Conservation (phyloP, 2,329 filamentous ascomycete species). For the Mollisiaceae sp. region DNA sequence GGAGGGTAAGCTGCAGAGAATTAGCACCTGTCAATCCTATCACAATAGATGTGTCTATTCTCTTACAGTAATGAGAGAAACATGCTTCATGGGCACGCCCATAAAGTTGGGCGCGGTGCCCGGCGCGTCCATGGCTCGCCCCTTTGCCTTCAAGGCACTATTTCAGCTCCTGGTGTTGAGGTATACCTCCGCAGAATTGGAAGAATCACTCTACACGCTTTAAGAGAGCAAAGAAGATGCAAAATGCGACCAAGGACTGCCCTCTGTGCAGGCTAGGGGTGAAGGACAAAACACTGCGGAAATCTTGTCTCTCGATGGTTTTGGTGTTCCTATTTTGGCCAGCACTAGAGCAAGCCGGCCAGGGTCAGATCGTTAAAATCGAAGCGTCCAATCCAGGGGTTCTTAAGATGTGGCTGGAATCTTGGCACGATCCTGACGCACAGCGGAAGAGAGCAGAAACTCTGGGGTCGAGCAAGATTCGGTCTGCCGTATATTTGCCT, state of each 20-base stretch:
- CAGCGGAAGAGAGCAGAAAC: background rate
- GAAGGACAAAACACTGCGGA: slow-evolving; percentile 14
- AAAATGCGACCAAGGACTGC: slow-evolving; percentile 16
- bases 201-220: background rate
- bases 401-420: background rate
- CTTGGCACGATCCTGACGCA: background rate
- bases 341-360: slow-evolving; percentile 1
- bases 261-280: slow-evolving; percentile 29
- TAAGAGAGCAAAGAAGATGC: background rate
- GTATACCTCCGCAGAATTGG: background rate
- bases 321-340: background rate
- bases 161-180: background rate
- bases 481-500: background rate
- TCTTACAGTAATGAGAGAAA: slow-evolving; percentile 68
- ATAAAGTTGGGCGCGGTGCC: slow-evolving; percentile 41
- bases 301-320: slow-evolving; percentile 11
- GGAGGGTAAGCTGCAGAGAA: slow-evolving; percentile 68
- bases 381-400: background rate
- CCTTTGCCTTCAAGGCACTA: slow-evolving; percentile 19
- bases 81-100: slow-evolving; percentile 70
- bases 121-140: slow-evolving; percentile 33
- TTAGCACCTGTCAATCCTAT: slow-evolving; percentile 39
- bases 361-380: slow-evolving; percentile 2
- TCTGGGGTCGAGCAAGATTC: background rate
- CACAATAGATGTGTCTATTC: slow-evolving; percentile 23